Evolutionary conservation across 148 eudicot genomes (phyloP), one percentile per base, ranked within the genome.

Genomic region (Camellia granthamiana): DNA sequence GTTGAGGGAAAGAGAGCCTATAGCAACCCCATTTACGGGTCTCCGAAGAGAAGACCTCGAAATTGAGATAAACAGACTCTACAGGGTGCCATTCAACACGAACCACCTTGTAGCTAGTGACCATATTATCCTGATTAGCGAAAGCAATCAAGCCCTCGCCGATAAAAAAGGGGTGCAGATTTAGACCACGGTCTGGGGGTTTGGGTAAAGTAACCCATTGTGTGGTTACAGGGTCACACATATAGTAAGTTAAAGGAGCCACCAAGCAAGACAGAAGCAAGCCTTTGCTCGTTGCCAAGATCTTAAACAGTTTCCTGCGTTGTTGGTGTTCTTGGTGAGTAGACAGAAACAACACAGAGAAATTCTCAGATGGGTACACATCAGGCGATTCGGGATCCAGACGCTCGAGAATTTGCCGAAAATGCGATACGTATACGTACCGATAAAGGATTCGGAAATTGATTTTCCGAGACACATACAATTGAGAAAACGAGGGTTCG

Each of bases 201-300:
- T 44, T 51, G n/a, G 82, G 82, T 41, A 80, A 64, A 18, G 78
- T 7, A 51, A 80, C 43, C 78, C 82, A 80, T 30, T 80, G 82
- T 60, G 63, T 63, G 8, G 82, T 80, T 4, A 80, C 82, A 15
- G 77, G 78, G 55, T 74, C 78, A 18, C 78, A 74, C 10, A 80
- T 73, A 54, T 80, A 73, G 41, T 80, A 65, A 15, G 62, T 54
- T 55, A 72, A 73, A 3, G 82, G 65, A 0, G 65, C 78, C 44
- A 64, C 64, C 73, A 74, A 80, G 42, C 78, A 74, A 46, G 63
- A 74, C 63, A 80, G 46, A 62, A 80, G 41, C 82, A 80, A 80
- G 0, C 82, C 82, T 18, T 80, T 80, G 58, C 82, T 73, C n/a
- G 55, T 55, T 13, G 72, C 78, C 63, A 74, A 73, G 13, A 80